Conservation (phyloP, 139 green algal species). For the Deuterostichococcus epilithicus region DNA sequence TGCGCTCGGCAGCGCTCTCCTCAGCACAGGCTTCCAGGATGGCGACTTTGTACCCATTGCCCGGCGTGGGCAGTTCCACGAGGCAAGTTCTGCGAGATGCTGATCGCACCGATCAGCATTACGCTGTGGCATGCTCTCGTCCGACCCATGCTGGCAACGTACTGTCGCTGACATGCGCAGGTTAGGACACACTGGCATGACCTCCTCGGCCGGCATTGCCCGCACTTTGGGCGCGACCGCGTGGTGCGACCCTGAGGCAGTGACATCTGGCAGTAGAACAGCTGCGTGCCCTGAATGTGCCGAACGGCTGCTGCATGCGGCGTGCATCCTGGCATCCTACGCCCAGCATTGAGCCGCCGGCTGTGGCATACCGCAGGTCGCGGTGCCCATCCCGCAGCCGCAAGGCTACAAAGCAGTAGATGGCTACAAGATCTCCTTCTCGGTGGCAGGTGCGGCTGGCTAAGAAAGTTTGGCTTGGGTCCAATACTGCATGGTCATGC, state of each 20-base stretch:
- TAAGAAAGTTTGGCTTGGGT: neutral
- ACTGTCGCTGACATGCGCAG: neutral
- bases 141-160: neutral
- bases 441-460: conserved; percentile 3
- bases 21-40: conserved; percentile 13
- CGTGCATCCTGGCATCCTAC: neutral
- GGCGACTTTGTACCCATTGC: conserved; percentile 42
- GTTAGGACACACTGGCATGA: conserved; percentile 44
- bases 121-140: no score
- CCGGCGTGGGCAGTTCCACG: conserved; percentile 33
- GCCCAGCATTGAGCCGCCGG: neutral
- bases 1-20: no score
- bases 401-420: conserved; percentile 14
- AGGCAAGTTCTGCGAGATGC: conserved; percentile 21
- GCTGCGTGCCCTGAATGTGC: neutral
- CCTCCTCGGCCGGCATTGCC: conserved; percentile 38
- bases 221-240: conserved; percentile 33
- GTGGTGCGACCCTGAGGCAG: conserved; percentile 6
- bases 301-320: neutral
- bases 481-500: neutral
- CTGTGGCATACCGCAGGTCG: conserved; percentile 9
- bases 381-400: conserved; percentile 33
- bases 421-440: conserved; percentile 41
- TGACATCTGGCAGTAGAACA: neutral
- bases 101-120: no score